Base-by-base conservation (phyloP, 352 stramenopile species). In the Bremia lactucae region DNA sequence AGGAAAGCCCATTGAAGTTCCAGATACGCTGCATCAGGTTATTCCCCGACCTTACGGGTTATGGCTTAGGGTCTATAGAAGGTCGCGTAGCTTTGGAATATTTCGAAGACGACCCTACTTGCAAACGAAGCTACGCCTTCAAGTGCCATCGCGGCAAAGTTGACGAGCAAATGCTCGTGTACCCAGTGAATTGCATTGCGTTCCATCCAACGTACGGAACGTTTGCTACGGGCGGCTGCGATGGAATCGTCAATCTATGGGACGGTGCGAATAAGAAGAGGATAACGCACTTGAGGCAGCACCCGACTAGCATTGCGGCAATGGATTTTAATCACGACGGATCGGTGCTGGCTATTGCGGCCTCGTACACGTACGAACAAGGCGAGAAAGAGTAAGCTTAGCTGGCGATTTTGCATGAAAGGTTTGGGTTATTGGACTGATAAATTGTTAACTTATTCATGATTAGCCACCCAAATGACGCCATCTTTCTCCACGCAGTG, bases 311-410 rank as follows among this genome's bases (percentile, higher is more conserved):
- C 42, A 87, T 99, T 39, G 75, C 94, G 2, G 72, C 87, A 16
- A 67, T 99, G 43, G 86, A 95, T 36, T 99, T 98, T 60, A 96
- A 91, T 53, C 52, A 72, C 41, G 88, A 97, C 56, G 95, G 95
- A 41, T 87, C 68, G 0, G 60, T 95, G 40, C 70, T 98, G 18
- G 95, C 95, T 11, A 81, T 99, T 41, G 94, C 95, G 0, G 74
- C 82, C 36, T 97, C 84, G 19, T 98, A 99, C 72, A 98, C 94
- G 3, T 98, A 96, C 66, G 95, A 98, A 67, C 83, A 98, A 57
- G 95, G 95, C 20, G 94, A 98, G 51, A 94, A 96, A 56, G 92
- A 97, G 82, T 87, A 67, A 44, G 73, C 73, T 8, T 16, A 39
- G 28, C 3, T 28, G 26, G 23, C 44, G 18, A 29, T 9, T 14